Conservation (phyloP, 331 rosid species). For the Rosa hybrid region DNA sequence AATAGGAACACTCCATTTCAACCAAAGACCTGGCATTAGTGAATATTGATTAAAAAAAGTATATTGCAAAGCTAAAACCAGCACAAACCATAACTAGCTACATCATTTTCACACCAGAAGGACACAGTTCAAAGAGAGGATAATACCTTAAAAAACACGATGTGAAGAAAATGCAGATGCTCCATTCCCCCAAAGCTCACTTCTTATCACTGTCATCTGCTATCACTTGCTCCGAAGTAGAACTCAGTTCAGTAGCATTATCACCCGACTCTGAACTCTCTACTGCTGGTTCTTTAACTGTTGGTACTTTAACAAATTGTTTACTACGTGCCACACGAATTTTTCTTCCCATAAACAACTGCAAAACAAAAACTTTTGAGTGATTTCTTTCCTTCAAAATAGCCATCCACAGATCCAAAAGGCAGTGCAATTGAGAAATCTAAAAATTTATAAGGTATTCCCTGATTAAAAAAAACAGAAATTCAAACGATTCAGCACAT, state of each 20-base stretch:
- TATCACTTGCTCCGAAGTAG: conserved; percentile 39
- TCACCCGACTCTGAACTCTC: conserved; percentile 43
- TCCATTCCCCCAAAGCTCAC: conserved; percentile 16
- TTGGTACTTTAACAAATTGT: conserved; percentile 61
- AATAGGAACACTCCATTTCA: neutral
- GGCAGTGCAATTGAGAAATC: neutral
- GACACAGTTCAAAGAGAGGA: conserved; percentile 9
- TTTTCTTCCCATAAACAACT: conserved; percentile 80
- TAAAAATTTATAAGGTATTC: neutral
- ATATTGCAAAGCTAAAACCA: conserved; percentile 17
- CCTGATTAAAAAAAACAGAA: conserved; percentile 4
- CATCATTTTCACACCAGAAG: conserved; percentile 17
- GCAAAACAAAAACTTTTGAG: conserved; percentile 28
- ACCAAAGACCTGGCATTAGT: neutral
- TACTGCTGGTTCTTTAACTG: conserved; percentile 32
- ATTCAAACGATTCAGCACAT: conserved; percentile 14
- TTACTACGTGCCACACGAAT: conserved; percentile 65
- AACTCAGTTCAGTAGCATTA: conserved; percentile 37
- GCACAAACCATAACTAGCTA: conserved; percentile 30
- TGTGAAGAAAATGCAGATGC: neutral
- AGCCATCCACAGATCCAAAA: neutral
- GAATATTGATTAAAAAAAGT: neutral
- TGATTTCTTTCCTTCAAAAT: conserved; percentile 15
- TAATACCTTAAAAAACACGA: conserved; percentile 19
- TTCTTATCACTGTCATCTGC: conserved; percentile 30